These are phyloP conservation scores for Chlamydomonas schloesseri DNA, from an alignment of 139 green algal species.

Conservation along the genomic window DNA sequence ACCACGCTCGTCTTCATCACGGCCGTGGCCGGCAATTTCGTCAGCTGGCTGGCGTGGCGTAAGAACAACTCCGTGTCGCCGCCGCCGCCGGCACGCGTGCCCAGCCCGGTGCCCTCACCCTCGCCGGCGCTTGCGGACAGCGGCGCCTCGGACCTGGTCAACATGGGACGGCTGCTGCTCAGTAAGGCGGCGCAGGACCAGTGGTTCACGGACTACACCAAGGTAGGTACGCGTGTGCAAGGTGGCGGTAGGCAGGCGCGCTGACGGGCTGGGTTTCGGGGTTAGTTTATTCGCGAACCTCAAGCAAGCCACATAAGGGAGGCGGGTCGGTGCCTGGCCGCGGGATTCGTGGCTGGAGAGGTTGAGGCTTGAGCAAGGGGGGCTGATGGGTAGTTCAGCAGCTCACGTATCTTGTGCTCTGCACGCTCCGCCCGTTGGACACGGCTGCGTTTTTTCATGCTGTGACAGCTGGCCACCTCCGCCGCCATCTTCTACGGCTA, in stretches of 20 bases:
- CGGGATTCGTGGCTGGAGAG: too few species aligned
- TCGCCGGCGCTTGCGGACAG: too few species aligned
- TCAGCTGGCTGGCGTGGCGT: slow-evolving; percentile 73
- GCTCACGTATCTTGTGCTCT: neutral
- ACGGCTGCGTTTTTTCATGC: too few species aligned
- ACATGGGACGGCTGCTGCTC: neutral
- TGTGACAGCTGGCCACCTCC: slow-evolving; percentile 64
- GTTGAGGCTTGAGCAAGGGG: too few species aligned
- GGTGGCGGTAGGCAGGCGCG: too few species aligned
- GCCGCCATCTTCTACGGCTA: slow-evolving; percentile 91
- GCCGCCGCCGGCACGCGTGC: slow-evolving; percentile 56
- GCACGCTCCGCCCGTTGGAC: too few species aligned
- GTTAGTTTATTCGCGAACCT: too few species aligned
- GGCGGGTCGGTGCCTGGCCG: too few species aligned
- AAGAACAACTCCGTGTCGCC: slow-evolving; percentile 31
- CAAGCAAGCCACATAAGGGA: too few species aligned
- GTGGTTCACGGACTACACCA: slow-evolving; percentile 72
- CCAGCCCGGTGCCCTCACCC: neutral
- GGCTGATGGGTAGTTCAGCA: too few species aligned
- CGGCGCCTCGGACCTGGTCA: too few species aligned
- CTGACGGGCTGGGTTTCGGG: too few species aligned
- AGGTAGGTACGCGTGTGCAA: slow-evolving; percentile 32
- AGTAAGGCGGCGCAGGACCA: slow-evolving; percentile 19
- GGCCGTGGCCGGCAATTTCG: slow-evolving; percentile 81
- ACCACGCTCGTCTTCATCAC: slow-evolving; percentile 90